These are phyloP conservation scores for Actinidia arguta DNA, from an alignment of 179 eudicot species.

Conservation along the genomic window DNA sequence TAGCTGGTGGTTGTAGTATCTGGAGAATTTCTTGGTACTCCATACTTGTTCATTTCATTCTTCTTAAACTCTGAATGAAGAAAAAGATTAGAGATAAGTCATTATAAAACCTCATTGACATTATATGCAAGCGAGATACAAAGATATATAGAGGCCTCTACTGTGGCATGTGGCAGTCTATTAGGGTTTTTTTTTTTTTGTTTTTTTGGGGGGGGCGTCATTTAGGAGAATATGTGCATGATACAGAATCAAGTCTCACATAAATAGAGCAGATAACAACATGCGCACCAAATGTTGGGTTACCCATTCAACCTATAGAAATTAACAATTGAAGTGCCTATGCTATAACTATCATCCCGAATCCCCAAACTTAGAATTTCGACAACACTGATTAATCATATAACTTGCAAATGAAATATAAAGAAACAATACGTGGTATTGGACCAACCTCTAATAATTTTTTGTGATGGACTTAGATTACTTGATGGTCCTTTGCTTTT, in stretches of 20 bases:
- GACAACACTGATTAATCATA: background rate
- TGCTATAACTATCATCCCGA: slow-evolving; percentile 3
- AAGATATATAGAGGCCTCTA: background rate
- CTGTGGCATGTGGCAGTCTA: too few species aligned
- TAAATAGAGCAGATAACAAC: background rate
- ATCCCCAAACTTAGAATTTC: background rate
- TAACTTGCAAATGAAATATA: background rate
- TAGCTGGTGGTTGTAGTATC: slow-evolving; percentile 37
- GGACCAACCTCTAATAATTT: slow-evolving; percentile 74
- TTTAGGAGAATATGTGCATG: background rate
- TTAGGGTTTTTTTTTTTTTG: too few species aligned
- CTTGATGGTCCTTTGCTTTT: slow-evolving; percentile 37
- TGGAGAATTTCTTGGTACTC: slow-evolving; percentile 51
- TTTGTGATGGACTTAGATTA: slow-evolving; percentile 79
- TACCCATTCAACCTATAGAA: background rate
- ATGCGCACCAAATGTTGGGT: background rate
- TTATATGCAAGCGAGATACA: background rate
- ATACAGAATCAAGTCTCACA: background rate
- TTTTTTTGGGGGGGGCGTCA: too few species aligned
- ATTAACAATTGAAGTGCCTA: background rate
- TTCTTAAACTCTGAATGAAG: slow-evolving; percentile 73
- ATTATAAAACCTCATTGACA: background rate
- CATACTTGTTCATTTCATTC: slow-evolving; percentile 66
- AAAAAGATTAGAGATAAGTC: slow-evolving; percentile 11
- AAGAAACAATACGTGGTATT: slow-evolving; percentile 15